A percentile compares a stretch with the other conserved stretches of the same genome.
Evolutionary conservation across 306 rosid genomes (phyloP).

Genomic region (Cucumis cinereus): DNA sequence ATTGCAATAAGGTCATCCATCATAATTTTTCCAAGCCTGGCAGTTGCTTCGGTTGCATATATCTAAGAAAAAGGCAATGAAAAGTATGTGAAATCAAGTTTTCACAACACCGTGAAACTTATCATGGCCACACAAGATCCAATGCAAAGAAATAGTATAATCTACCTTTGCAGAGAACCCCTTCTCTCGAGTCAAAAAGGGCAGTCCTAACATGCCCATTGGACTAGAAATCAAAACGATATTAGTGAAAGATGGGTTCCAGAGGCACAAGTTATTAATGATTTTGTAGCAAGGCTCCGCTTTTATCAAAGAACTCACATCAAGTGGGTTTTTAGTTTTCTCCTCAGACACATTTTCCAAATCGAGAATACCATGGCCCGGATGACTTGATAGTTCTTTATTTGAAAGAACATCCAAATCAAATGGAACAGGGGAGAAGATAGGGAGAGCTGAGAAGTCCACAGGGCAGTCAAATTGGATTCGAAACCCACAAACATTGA

Average conservation of each 20-base stretch:
- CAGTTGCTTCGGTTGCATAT: slow-evolving; percentile 63
- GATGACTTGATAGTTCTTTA: slow-evolving; percentile 12
- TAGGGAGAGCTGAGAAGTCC: slow-evolving; percentile 62
- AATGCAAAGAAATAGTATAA: not conserved
- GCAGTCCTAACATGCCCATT: slow-evolving; percentile 82
- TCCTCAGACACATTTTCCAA: slow-evolving; percentile 18
- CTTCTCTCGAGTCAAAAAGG: slow-evolving; percentile 57
- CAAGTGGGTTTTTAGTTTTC: slow-evolving; percentile 37
- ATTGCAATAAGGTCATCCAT: slow-evolving; percentile 79
- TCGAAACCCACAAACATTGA: slow-evolving; percentile 54
- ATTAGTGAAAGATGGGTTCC: slow-evolving; percentile 58
- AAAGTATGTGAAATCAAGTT: not conserved
- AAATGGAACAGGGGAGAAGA: slow-evolving; percentile 62
- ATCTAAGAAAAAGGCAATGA: slow-evolving; percentile 35
- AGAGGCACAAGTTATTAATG: slow-evolving; percentile 38
- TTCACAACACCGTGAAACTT: not conserved
- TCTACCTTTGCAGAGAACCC: slow-evolving; percentile 57
- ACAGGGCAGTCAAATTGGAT: slow-evolving; percentile 73
- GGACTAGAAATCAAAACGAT: slow-evolving; percentile 65
- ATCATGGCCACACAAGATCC: not conserved
- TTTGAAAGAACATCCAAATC: slow-evolving; percentile 13
- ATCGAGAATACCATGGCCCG: slow-evolving; percentile 8
- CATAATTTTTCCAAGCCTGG: slow-evolving; percentile 70
- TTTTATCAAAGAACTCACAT: slow-evolving; percentile 28
- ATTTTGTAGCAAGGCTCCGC: slow-evolving; percentile 54